Evolutionary conservation across 257 asterid species (phyloP), one percentile per base, ranked within the genome.

Genomic region (Paulownia fortunei): DNA sequence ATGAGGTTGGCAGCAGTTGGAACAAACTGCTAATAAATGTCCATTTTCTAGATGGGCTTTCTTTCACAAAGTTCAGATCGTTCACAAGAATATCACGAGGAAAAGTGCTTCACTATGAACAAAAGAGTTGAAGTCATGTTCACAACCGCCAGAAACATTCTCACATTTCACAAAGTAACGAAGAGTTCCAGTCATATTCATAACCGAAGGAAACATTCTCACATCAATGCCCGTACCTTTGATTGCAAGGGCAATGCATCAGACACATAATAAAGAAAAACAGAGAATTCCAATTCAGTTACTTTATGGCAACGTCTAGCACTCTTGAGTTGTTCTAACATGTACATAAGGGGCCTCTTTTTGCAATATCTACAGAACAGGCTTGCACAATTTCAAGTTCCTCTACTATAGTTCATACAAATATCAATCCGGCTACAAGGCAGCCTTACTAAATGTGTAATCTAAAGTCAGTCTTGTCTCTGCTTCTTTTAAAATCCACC

Each of bases 331-430:
- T 39, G 70, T 59, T 27, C 68, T 49, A 69, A 60, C 32, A 77
- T 69, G 72, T 78, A 78, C 77, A 78, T 9, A 34, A 41, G 26
- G 9, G n/a, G n/a, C 6, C 39, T 15, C 34, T 47, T 30, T 42
- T 60, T 36, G n/a, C 46, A 26, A 47, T 30, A 13, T 59, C 82
- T 60, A 51, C 67, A 72, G 8, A 52, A 79, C 24, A 37, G 54
- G 19, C 69, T 42, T 37, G 24, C 54, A 63, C 27, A 63, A 36
- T 34, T 36, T 63, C 47, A 34, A 16, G 10, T 10, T 61, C 44
- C 18, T 61, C 23, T 19, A 0, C 5, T 19, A 55, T 16, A 61
- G 30, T 61, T 4, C 44, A 32, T 44, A 69, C 49, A 42, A 56
- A 77, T 26, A 76, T 36, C 54, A 52, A 52, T 27, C 75, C 19